phyloP scores from a whole-genome alignment of 495 filamentous ascomycete genomes.

The Tricharina praecox region DNA sequence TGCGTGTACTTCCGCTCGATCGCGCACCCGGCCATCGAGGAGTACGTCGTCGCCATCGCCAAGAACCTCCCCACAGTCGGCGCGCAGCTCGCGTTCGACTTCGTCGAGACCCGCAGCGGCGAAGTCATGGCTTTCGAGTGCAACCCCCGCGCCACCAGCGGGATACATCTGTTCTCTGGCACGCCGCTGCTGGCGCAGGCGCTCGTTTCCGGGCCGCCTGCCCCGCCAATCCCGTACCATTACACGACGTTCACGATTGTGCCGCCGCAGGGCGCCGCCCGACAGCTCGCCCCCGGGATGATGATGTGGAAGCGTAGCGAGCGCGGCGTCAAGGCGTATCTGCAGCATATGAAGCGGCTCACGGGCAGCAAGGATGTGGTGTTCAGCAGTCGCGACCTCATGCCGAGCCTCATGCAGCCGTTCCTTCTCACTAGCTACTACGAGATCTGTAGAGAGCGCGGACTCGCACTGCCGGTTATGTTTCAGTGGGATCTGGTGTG shows the following conservation, averaged over 20 bases:
- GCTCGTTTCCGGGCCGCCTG: slow-evolving; percentile 7
- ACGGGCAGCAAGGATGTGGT: slow-evolving; percentile 21
- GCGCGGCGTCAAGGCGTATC: slow-evolving; percentile 7
- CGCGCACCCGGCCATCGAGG: slow-evolving; percentile 10
- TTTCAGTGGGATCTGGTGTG: slow-evolving; percentile 25
- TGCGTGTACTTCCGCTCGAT: slow-evolving; percentile 24
- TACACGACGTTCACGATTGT: slow-evolving; percentile 2
- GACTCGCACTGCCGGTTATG: slow-evolving; percentile 20
- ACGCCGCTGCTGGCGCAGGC: slow-evolving; percentile 15
- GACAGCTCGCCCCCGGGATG: slow-evolving; percentile 26
- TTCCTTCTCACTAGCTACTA: slow-evolving; percentile 26
- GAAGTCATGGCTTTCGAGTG: slow-evolving; percentile 22
- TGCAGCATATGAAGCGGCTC: slow-evolving; percentile 18
- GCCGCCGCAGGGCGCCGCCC: slow-evolving; percentile 1
- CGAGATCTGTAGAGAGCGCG: slow-evolving; percentile 24
- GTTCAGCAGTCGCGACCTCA: slow-evolving; percentile 14
- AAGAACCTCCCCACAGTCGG: neutral
- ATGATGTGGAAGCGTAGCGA: slow-evolving; percentile 20
- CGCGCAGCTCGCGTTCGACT: slow-evolving; percentile 22
- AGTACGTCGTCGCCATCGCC: slow-evolving; percentile 15
- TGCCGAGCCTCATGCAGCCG: slow-evolving; percentile 25
- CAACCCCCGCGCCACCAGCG: slow-evolving; percentile 24
- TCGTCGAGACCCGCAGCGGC: slow-evolving; percentile 12
- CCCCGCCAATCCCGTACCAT: neutral
- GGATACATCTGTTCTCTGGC: slow-evolving; percentile 23